Conservation (phyloP, 768 basidiomycete species). For the Psilocybe tampanensis region DNA sequence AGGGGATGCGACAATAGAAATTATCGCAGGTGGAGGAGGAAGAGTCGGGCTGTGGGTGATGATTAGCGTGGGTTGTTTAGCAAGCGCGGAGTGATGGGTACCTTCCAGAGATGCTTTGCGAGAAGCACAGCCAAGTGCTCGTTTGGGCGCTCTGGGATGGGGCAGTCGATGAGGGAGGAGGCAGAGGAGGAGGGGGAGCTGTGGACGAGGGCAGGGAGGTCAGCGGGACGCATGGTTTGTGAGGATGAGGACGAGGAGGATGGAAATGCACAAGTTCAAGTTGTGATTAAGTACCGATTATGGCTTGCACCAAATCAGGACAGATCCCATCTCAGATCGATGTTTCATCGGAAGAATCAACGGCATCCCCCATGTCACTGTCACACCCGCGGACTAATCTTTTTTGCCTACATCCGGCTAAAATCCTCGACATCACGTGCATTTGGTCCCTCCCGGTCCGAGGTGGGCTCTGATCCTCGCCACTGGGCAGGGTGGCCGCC, state of each 20-base stretch:
- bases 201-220: conserved; percentile 22
- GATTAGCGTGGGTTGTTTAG: conserved; percentile 21
- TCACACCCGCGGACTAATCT: conserved; percentile 17
- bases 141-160: conserved; percentile 45
- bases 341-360: conserved; percentile 19
- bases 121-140: conserved; percentile 82
- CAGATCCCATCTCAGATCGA: conserved; percentile 19
- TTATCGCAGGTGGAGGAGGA: conserved; percentile 69
- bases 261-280: no score
- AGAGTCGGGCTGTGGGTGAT: conserved; percentile 55
- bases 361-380: conserved; percentile 19
- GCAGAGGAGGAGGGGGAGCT: conserved; percentile 31
- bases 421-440: conserved; percentile 6
- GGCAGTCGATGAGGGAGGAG: conserved; percentile 30
- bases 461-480: not conserved
- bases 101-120: conserved; percentile 76
- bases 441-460: not conserved
- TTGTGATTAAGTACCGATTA: conserved; percentile 20
- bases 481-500: not conserved
- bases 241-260: not conserved
- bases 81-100: conserved; percentile 23
- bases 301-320: not conserved
- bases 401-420: conserved; percentile 10
- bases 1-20: conserved; percentile 65
- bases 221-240: conserved; percentile 12